phyloP scores from a whole-genome alignment of 305 asterid genomes.

The Striga hermonthica region DNA sequence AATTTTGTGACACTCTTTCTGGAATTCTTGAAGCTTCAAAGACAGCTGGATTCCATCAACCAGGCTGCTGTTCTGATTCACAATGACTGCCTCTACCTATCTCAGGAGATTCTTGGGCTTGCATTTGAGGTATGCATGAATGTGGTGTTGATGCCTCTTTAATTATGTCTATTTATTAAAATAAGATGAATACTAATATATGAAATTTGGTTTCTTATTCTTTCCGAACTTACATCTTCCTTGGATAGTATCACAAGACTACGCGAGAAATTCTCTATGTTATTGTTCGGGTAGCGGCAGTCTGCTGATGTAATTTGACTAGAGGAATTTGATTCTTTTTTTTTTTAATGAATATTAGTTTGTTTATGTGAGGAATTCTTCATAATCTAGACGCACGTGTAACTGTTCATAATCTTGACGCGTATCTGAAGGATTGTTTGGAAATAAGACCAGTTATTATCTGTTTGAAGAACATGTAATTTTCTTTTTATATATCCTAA shows the following conservation, averaged over 20 bases:
- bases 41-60: constrained; percentile 83
- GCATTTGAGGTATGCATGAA: constrained; percentile 71
- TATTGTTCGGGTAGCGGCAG: not conserved
- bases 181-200: not conserved
- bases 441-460: constrained; percentile 16
- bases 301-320: constrained; percentile 5
- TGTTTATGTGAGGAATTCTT: no score
- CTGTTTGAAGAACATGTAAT: not conserved
- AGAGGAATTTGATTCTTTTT: not conserved
- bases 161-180: constrained; percentile 14
- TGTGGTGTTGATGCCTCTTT: constrained; percentile 17
- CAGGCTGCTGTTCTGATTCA: constrained; percentile 89
- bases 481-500: constrained; percentile 8
- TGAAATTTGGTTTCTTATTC: not conserved
- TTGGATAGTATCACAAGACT: constrained; percentile 13
- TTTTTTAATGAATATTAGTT: no score
- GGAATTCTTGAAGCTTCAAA: constrained; percentile 65
- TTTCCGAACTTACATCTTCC: constrained; percentile 17
- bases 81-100: constrained; percentile 86
- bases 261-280: not conserved
- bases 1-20: constrained; percentile 31
- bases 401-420: no score
- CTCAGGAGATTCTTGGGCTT: constrained; percentile 93
- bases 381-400: no score
- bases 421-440: no score